These are phyloP conservation scores for Botrytis galanthina DNA, from an alignment of 2,329 filamentous ascomycete genomes.

Conservation along the genomic window DNA sequence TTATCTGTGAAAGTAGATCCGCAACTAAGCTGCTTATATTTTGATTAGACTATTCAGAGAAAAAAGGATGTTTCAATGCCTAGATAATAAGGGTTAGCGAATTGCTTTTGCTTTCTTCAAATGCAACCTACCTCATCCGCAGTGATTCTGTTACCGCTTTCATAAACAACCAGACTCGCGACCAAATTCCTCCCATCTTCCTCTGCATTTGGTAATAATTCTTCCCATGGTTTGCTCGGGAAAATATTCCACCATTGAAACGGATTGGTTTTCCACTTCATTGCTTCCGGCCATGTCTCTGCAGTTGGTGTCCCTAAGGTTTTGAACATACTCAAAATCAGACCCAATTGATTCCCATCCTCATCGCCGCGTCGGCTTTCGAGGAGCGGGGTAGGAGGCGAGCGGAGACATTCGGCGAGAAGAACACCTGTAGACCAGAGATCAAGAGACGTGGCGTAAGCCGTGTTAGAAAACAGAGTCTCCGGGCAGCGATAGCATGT, in stretches of 20 bases:
- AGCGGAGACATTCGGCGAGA: slow-evolving; percentile 69
- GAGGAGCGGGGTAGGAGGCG: slow-evolving; percentile 65
- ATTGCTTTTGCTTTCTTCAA: not conserved
- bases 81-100: slow-evolving; percentile 1
- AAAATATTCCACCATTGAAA: slow-evolving; percentile 89
- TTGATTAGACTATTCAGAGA: not conserved
- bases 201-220: slow-evolving; percentile 62
- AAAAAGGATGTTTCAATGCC: slow-evolving; percentile 19
- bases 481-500: slow-evolving; percentile 90
- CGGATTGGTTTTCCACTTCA: slow-evolving; percentile 66
- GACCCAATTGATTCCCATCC: slow-evolving; percentile 83
- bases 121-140: slow-evolving; percentile 55
- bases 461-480: slow-evolving; percentile 76
- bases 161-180: slow-evolving; percentile 66
- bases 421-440: slow-evolving; percentile 88
- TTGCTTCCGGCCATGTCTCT: slow-evolving; percentile 80
- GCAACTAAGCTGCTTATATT: not conserved
- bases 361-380: slow-evolving; percentile 71
- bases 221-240: slow-evolving; percentile 63
- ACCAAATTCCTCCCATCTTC: slow-evolving; percentile 64
- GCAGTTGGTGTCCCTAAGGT: slow-evolving; percentile 81
- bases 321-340: slow-evolving; percentile 91
- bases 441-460: slow-evolving; percentile 72
- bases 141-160: slow-evolving; percentile 63
- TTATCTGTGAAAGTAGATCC: not conserved